Percentiles rank a stretch among this genome's conserved stretches.
These are phyloP conservation scores for Didymella exigua DNA, from an alignment of 2,329 filamentous ascomycete species.

Conservation along the genomic window DNA sequence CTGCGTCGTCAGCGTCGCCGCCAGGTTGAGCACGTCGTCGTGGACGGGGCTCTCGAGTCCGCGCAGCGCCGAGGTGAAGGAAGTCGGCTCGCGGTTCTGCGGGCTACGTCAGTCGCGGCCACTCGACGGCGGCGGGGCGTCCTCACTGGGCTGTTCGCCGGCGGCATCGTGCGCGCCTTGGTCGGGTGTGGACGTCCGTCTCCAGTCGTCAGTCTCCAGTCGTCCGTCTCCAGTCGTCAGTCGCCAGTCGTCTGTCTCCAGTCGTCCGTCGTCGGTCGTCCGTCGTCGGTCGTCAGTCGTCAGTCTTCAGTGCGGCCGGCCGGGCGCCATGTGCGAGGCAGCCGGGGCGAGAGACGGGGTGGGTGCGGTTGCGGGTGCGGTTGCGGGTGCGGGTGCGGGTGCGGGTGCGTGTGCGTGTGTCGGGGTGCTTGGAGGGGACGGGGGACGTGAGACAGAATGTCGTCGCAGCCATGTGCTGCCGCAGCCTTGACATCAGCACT, in stretches of 20 bases:
- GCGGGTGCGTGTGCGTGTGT: too few species aligned
- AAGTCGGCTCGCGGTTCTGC: conserved; percentile 37
- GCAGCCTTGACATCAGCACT: neutral
- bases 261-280: too few species aligned
- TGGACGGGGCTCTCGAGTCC: conserved; percentile 55
- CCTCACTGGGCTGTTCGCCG: conserved; percentile 42
- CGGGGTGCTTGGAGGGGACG: too few species aligned
- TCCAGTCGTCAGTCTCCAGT: too few species aligned
- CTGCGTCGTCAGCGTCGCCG: conserved; percentile 54
- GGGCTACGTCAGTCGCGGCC: conserved; percentile 29
- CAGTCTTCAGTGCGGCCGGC: conserved; percentile 15
- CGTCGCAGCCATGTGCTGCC: conserved; percentile 1
- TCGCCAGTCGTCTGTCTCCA: too few species aligned
- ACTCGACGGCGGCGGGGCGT: too few species aligned
- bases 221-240: too few species aligned
- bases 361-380: neutral
- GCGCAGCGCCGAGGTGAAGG: conserved; percentile 56
- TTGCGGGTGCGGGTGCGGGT: too few species aligned
- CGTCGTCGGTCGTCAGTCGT: too few species aligned
- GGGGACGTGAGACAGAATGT: neutral
- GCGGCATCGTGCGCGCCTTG: conserved; percentile 39
- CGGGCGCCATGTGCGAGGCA: conserved; percentile 25
- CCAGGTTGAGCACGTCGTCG: conserved; percentile 52
- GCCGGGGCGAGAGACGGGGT: conserved; percentile 6
- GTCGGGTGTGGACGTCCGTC: neutral